Base-by-base conservation (phyloP, 805 yeast species). In the Yamadazyma sp. region DNA sequence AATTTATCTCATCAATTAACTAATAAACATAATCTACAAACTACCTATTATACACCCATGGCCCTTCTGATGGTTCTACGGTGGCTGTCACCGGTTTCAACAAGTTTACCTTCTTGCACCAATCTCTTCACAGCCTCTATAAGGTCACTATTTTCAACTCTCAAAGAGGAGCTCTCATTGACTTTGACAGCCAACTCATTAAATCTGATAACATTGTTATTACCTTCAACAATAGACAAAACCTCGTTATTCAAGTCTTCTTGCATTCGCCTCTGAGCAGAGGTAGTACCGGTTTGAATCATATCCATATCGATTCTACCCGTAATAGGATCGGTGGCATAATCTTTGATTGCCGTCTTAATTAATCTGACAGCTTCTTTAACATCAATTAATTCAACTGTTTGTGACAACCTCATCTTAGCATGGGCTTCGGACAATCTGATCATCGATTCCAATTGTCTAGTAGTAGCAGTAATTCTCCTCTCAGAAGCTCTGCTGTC, bases 261-360 rank as follows among this genome's bases (percentile, higher is more conserved):
- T 49, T 80, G 82, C 57, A 82, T 59, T 50, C 80, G 75, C 60
- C 96, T 73, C 59, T 90, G 95, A 3, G 91, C 86, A 2, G 86
- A 74, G 0, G 96, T 85, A 32, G 90, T 89, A 32, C 98, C 99
- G 0, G 98, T 93, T 64, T 91, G 97, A 19, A 93, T 90, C 57
- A 93, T 71, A 59, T 89, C 96, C 96, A 93, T 89, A 58, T 93
- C 99, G 48, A 93, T 93, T 53, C 93, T 78, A 20, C 99, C 99
- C 0, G 99, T 91, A 23, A 82, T 70, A 16, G 99, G 99, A 65
- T 93, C 99, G 3, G 96, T 93, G 11, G 99, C 99, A 59, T 93
- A 93, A 47, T 93, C 98, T 59, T 93, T 93, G 48, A 93, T 86
- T 10, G 99, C 99, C 3, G 95, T 78, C 51, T 84, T 81, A 57